Evolutionary conservation across 2,329 filamentous ascomycete genomes (phyloP).

Genomic region (Hypoxylon sp.): DNA sequence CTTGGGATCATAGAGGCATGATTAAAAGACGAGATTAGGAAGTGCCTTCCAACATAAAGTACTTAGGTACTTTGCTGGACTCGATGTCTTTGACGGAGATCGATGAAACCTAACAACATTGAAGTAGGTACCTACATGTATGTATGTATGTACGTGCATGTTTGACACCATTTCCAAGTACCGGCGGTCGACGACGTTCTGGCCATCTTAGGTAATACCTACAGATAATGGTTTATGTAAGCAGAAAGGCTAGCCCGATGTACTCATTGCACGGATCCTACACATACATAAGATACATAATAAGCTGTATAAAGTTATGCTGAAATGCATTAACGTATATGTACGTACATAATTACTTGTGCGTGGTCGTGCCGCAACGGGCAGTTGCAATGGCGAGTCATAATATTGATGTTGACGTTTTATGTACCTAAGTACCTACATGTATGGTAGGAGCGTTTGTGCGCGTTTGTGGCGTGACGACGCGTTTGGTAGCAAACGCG

Average conservation of each 20-base stretch:
- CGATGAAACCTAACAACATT: constrained; percentile 4
- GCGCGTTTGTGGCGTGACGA: background rate
- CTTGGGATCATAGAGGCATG: background rate
- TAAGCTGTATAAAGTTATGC: too few species aligned
- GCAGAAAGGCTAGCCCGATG: too few species aligned
- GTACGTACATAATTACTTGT: too few species aligned
- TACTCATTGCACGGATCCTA: too few species aligned
- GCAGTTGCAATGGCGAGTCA: too few species aligned
- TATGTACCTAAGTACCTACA: background rate
- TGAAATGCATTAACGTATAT: too few species aligned
- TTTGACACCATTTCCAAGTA: background rate
- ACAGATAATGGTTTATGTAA: too few species aligned
- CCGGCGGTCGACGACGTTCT: background rate
- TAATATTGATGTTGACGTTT: background rate
- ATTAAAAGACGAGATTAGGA: background rate
- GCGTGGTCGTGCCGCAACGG: too few species aligned
- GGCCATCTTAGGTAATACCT: background rate
- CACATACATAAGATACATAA: too few species aligned
- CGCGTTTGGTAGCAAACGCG: background rate
- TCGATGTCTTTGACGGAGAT: background rate
- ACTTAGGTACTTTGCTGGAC: background rate
- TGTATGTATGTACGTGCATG: background rate
- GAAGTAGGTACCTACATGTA: background rate
- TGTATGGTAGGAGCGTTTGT: background rate
- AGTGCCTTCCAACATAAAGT: background rate